Evolutionary conservation across 2,329 filamentous ascomycete genomes (phyloP), one percentile per base, ranked within the genome.

Genomic region (Cadophora sp.): DNA sequence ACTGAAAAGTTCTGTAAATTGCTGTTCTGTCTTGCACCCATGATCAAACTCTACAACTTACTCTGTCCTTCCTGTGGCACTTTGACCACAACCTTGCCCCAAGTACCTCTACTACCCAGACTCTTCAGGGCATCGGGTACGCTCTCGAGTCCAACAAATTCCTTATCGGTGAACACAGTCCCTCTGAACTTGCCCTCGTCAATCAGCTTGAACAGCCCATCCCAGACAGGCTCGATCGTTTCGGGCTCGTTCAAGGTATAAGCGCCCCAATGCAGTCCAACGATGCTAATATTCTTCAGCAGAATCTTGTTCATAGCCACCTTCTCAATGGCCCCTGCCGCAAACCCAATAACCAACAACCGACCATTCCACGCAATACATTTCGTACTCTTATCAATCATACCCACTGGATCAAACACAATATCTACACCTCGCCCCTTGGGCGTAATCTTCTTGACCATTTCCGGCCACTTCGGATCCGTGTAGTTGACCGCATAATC

Each of bases 1-100:
- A n/a, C n/a, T n/a, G n/a, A n/a, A n/a, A n/a, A n/a, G n/a, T 9
- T 37, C 6, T 22, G n/a, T 37, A 16, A 40, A 40, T 31, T 19
- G 5, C 27, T 40, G 37, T 40, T 40, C 37, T 12, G 3, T 8
- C 37, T 8, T 16, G 14, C 14, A n/a, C 40, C 27, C 29, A 40
- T 48, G 29, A 56, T 12, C 16, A 62, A 37, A 8, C 43, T 69
- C 74, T 40, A 90, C 77, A 90, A 73, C 79, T 86, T 88, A 74
- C 84, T 87, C 71, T 84, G 82, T 7, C 83, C 85, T 55, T 88
- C 84, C 74, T 94, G 92, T 1, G 91, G 89, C 51, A 98, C 84
- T 80, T 93, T 93, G 24, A 97, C 90, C 1, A 97, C 93, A 0
- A 98, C 95, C 85, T 98, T 98, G 0, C 95, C 95, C 95, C 95